A percentile compares a stretch with the other conserved stretches of the same genome.
These are phyloP conservation scores for Candida endomychidarum DNA, from an alignment of 805 yeast genomes.

Conservation along the genomic window DNA sequence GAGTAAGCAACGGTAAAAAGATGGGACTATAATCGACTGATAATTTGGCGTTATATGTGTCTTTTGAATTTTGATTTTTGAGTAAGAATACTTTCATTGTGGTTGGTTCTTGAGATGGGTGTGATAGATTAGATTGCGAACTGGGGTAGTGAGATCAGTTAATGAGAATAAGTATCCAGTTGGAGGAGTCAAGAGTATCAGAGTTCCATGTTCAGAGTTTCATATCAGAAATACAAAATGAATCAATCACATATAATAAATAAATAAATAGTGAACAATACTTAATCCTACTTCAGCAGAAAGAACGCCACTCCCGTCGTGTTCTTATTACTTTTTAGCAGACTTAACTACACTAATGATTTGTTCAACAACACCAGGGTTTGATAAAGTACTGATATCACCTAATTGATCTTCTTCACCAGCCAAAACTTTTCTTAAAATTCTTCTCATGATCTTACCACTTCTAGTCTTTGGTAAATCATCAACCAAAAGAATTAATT, in stretches of 20 bases:
- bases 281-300: neutral
- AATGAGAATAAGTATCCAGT: neutral
- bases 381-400: constrained; percentile 84
- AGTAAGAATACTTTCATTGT: constrained; percentile 47
- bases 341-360: constrained; percentile 66
- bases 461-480: constrained; percentile 98
- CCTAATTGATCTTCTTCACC: constrained; percentile 94
- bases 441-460: constrained; percentile 98
- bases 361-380: constrained; percentile 79
- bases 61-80: constrained; percentile 60
- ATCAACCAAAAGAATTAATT: constrained; percentile 74
- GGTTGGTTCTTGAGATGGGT: no score
- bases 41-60: constrained; percentile 25
- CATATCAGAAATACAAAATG: neutral
- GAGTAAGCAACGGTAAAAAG: constrained; percentile 76
- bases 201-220: neutral
- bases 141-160: no score
- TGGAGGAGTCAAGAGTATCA: neutral
- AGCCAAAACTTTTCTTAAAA: constrained; percentile 86
- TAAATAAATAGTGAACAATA: constrained; percentile 9
- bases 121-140: no score
- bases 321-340: constrained; percentile 17
- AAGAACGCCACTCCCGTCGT: no score
- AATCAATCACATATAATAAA: constrained; percentile 4
- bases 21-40: constrained; percentile 23